Evolutionary conservation across 148 eudicot species (phyloP), one percentile per base, ranked within the genome.

Genomic region (Spergularia bocconei): DNA sequence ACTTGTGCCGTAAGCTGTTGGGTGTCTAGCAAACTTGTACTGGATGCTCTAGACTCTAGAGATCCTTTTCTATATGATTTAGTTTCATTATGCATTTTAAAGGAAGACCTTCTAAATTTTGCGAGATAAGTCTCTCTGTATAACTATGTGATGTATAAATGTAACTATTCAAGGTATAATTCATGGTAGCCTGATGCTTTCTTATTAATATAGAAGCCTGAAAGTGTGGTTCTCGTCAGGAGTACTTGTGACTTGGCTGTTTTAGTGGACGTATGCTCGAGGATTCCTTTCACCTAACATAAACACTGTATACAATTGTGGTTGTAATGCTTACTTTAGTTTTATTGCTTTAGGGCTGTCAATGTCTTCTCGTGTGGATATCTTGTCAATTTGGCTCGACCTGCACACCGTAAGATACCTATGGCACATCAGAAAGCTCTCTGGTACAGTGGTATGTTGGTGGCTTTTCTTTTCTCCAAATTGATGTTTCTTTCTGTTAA

Each of bases 361-460:
- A 91, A 96, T 88, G 97, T 96, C 64, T 96, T 96, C 73, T 88
- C 91, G 53, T 96, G 98, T 84, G 99, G 88, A 33, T 91, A 92
- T 82, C 78, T 96, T 80, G 91, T 96, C 77, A 96, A 96, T 85
- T 74, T 89, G 89, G 86, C 81, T 79, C 85, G 99, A 73, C 99
- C 99, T 81, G 86, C 86, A 14, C 84, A 91, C 68, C 85, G 91
- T n/a, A 82, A 91, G 86, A 91, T 96, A 89, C 97, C 99, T 71
- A 56, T 84, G 82, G 86, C 84, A 47, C 98, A 96, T 87, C 99
- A 92, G 85, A 92, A 96, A 89, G 99, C 99, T 74, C 97, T 96
- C 80, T 96, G 96, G 92, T 96, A 89, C 80, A 96, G 90, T 79
- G 99, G 99, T 96, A 84, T 79, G 86, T n/a, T 76, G 63, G 16